phyloP scores from a whole-genome alignment of 108 stramenopile genomes.

The Cyclotella cryptica region DNA sequence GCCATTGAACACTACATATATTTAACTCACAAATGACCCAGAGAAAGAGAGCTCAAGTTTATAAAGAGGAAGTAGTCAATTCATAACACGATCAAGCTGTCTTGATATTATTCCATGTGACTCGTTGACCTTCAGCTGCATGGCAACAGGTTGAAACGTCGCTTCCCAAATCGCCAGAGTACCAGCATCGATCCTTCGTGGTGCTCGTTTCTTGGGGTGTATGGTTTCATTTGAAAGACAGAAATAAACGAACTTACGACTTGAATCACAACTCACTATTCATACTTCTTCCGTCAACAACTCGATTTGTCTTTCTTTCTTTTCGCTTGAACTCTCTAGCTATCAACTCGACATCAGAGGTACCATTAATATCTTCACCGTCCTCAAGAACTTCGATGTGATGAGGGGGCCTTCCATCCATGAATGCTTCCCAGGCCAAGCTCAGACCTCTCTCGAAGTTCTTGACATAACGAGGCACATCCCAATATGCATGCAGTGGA shows the following conservation, averaged over 20 bases:
- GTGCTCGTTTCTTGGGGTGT: too few relatives aligned
- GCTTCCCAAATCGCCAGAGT: too few relatives aligned
- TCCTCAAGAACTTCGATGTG: constrained; percentile 66
- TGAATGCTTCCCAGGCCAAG: constrained; percentile 69
- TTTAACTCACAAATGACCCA: too few relatives aligned
- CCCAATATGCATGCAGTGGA: constrained; percentile 91
- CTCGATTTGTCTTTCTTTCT: neutral
- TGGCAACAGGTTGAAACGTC: too few relatives aligned
- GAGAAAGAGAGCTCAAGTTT: too few relatives aligned
- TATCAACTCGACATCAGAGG: neutral
- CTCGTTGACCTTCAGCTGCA: too few relatives aligned
- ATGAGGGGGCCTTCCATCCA: constrained; percentile 55
- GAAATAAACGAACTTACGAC: neutral
- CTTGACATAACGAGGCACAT: constrained; percentile 81
- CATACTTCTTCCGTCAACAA: neutral
- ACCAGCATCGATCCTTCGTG: too few relatives aligned
- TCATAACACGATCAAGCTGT: too few relatives aligned
- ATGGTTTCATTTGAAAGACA: too few relatives aligned
- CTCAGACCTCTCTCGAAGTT: constrained; percentile 72
- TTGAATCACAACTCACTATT: neutral
- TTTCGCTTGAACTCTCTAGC: constrained; percentile 13
- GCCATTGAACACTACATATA: too few relatives aligned
- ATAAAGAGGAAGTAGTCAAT: too few relatives aligned
- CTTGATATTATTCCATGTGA: too few relatives aligned
- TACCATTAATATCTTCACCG: constrained; percentile 4